Percentiles rank a stretch among this genome's conserved stretches.
Evolutionary conservation across 2,329 filamentous ascomycete genomes (phyloP).

Genomic region (Fusarium sp.): DNA sequence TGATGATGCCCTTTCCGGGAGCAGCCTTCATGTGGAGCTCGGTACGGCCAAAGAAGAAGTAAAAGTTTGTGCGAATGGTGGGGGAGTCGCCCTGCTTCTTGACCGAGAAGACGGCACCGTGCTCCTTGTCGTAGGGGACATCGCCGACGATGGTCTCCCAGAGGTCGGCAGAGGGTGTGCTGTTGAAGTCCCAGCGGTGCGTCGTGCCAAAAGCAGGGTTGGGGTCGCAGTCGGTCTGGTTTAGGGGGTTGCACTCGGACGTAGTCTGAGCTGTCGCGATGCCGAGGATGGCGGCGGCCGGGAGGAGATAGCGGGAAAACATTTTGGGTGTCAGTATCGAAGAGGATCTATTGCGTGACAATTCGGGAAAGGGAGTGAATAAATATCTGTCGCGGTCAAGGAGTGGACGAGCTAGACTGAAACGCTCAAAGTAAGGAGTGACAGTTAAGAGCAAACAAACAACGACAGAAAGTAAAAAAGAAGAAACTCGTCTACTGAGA

Average conservation of each 20-base stretch:
- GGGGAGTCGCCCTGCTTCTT: slow-evolving; percentile 78
- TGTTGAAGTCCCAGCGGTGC: slow-evolving; percentile 74
- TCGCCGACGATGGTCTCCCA: slow-evolving; percentile 78
- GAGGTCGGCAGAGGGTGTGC: slow-evolving; percentile 66
- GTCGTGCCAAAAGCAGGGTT: slow-evolving; percentile 77
- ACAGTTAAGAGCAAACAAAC: slow-evolving; percentile 11
- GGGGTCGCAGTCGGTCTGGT: slow-evolving; percentile 73
- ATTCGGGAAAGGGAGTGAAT: slow-evolving; percentile 8
- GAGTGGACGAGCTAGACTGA: slow-evolving; percentile 31
- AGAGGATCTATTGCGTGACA: slow-evolving; percentile 3
- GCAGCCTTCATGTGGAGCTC: slow-evolving; percentile 84
- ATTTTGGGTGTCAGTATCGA: slow-evolving; percentile 20
- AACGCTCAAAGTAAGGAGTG: slow-evolving; percentile 23
- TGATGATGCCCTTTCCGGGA: slow-evolving; percentile 80
- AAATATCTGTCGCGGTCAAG: slow-evolving; percentile 28
- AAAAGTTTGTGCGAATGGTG: slow-evolving; percentile 82
- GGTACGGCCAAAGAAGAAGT: slow-evolving; percentile 86
- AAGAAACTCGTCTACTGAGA: background rate
- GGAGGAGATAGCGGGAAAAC: slow-evolving; percentile 45
- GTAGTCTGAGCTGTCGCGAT: slow-evolving; percentile 77
- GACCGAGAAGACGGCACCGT: slow-evolving; percentile 81
- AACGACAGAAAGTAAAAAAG: slow-evolving; percentile 25
- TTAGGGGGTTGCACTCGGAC: slow-evolving; percentile 82
- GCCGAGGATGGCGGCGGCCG: slow-evolving; percentile 55
- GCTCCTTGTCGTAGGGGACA: slow-evolving; percentile 69